Percentiles rank a stretch among this genome's conserved stretches.
Evolutionary conservation across 164 flowering plant genomes (phyloP).

Genomic region (Aristolochia californica): DNA sequence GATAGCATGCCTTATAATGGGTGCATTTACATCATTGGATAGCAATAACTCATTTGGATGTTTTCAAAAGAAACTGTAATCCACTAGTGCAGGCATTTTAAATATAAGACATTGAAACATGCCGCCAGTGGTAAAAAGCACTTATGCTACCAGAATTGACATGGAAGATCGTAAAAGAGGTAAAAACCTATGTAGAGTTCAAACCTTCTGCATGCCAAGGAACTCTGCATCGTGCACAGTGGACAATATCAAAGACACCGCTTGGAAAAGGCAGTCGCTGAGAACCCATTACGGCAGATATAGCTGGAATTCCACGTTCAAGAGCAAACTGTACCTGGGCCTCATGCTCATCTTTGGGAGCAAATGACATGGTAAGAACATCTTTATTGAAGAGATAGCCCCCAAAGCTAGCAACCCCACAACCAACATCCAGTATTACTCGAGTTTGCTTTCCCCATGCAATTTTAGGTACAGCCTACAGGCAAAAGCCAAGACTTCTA

Average conservation of each 20-base stretch:
- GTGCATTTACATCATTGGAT: neutral
- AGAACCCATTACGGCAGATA: slow-evolving; percentile 96
- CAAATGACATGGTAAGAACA: slow-evolving; percentile 88
- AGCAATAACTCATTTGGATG: too few relatives aligned
- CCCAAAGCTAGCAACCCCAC: slow-evolving; percentile 96
- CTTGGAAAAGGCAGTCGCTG: slow-evolving; percentile 82
- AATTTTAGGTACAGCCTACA: slow-evolving; percentile 55
- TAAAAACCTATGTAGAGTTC: neutral
- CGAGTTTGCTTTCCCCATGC: slow-evolving; percentile 78
- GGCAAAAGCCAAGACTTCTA: slow-evolving; percentile 2
- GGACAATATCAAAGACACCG: slow-evolving; percentile 74
- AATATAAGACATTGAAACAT: neutral
- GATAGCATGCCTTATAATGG: neutral
- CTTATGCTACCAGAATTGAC: neutral
- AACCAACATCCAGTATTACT: slow-evolving; percentile 80
- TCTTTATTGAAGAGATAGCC: slow-evolving; percentile 79
- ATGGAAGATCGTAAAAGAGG: neutral
- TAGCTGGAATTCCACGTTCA: slow-evolving; percentile 91
- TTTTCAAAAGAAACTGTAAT: too few relatives aligned
- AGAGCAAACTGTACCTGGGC: slow-evolving; percentile 96
- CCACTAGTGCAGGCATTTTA: too few relatives aligned
- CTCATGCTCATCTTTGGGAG: slow-evolving; percentile 93
- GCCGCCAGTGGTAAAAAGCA: neutral
- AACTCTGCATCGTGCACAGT: slow-evolving; percentile 89
- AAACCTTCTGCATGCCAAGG: slow-evolving; percentile 89